Conservation (phyloP, 23 red algal genomes). For the Rhodosorus marinus region DNA sequence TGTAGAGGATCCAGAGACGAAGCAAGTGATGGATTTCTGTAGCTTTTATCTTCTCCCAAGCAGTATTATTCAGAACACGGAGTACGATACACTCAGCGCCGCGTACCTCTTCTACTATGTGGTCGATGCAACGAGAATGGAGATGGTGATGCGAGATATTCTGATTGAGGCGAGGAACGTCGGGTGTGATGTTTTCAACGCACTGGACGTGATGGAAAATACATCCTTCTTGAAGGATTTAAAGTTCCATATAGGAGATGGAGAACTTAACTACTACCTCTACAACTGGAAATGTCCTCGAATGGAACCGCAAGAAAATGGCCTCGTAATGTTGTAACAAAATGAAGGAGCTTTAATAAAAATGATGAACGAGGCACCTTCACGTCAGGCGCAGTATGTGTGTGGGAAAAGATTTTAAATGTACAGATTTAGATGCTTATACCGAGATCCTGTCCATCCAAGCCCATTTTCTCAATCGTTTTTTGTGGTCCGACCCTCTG, state of each 20-base stretch:
- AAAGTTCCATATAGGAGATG: constrained; percentile 73
- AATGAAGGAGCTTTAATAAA: no score
- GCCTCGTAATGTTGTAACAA: constrained; percentile 30
- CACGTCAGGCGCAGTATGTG: no score
- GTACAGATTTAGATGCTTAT: no score
- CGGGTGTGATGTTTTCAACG: constrained; percentile 93
- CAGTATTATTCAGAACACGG: constrained; percentile 49
- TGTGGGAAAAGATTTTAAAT: no score
- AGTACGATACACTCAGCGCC: constrained; percentile 57
- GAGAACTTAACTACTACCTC: constrained; percentile 77
- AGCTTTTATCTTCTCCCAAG: constrained; percentile 84
- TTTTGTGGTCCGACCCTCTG: no score
- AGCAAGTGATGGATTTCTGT: constrained; percentile 44
- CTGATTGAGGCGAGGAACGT: constrained; percentile 49
- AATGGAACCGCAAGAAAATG: constrained; percentile 25
- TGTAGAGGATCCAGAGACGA: constrained; percentile 14
- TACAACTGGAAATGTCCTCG: constrained; percentile 87
- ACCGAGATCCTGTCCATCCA: no score
- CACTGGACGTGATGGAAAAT: constrained; percentile 66
- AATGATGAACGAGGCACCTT: no score
- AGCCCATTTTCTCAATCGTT: no score
- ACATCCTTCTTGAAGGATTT: constrained; percentile 47
- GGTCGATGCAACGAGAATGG: constrained; percentile 6
- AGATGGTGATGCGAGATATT: constrained; percentile 48
- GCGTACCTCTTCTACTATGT: constrained; percentile 84